A percentile compares a stretch with the other conserved stretches of the same genome.
phyloP scores from a whole-genome alignment of 2,329 filamentous ascomycete species.

The Pseudocercospora fijiensis region DNA sequence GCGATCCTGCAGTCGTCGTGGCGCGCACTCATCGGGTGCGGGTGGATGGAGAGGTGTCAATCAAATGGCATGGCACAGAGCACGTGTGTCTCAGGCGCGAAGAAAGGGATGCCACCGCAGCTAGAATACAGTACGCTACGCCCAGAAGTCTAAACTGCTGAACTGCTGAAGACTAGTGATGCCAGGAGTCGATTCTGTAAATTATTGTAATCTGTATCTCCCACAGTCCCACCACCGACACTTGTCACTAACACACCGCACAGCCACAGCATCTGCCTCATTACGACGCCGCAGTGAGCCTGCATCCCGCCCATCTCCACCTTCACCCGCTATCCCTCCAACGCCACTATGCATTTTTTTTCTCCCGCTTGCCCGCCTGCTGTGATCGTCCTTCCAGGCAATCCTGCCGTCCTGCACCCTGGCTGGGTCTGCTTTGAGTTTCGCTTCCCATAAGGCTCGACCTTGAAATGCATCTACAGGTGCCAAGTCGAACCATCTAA shows the following conservation, averaged over 20 bases:
- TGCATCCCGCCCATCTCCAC: not conserved
- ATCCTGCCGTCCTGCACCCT: not conserved
- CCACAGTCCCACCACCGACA: too few relatives aligned
- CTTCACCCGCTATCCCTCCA: not conserved
- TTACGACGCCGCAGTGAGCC: not conserved
- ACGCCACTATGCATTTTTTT: not conserved
- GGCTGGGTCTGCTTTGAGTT: not conserved
- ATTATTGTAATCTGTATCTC: too few relatives aligned
- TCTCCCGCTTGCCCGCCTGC: not conserved
- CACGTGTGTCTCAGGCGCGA: not conserved
- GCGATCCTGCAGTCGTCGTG: not conserved
- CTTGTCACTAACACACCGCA: not conserved
- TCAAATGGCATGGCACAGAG: not conserved
- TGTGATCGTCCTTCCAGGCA: not conserved
- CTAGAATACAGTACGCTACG: too few relatives aligned
- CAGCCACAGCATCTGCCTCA: too few relatives aligned
- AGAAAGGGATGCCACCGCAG: not conserved
- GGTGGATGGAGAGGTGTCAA: not conserved
- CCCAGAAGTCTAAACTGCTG: not conserved
- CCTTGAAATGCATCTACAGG: not conserved
- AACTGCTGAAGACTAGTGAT: not conserved
- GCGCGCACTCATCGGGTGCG: not conserved
- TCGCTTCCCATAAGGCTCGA: not conserved
- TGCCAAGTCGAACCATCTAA: not conserved
- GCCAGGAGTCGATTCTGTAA: not conserved